Evolutionary conservation across 2,329 filamentous ascomycete species (phyloP), one percentile per base, ranked within the genome.

Genomic region (Scedosporium apiospermum): DNA sequence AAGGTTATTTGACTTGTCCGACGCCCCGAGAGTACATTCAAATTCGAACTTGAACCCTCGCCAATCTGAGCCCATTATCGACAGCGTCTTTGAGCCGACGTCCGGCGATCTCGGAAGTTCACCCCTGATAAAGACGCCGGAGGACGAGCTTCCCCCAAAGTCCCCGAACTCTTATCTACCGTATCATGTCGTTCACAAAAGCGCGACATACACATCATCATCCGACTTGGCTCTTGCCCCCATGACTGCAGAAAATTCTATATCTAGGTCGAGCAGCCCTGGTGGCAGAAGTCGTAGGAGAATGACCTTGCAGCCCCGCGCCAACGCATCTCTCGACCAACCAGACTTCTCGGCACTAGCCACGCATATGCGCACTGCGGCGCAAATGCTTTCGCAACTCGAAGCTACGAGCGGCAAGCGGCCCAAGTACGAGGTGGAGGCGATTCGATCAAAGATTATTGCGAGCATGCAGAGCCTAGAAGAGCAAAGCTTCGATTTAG

Each of bases 391-490:
- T 53, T 89, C 90, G 14, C 90, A 95, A 69, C 80, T 95, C 9
- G 90, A 95, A 64, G 84, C 88, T 1, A 93, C 89, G 23, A 88
- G 88, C 66, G 88, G 89, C 30, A 95, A 93, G 74, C 81, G 90
- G 41, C 90, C 90, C 1, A 89, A 84, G 70, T 85, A 87, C 34
- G 90, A 95, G 74, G 90, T 95, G 4, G 90, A 89, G 18, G 88
- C 90, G 6, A 95, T 95, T 72, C 83, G 91, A 67, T 87, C 89
- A 49, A 92, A 91, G 75, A 95, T 95, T 66, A 95, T 95, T 68
- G 90, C 90, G 2, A 93, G 90, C 72, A 95, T 95, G 91, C 90
- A 95, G 72, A 91, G 83, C 67, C 76, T 95, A 7, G 90, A 95
- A 73, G 91, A 95, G 73, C 88, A 93, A 72, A 93, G 87, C 71